Conservation (phyloP, 139 green algal genomes). For the Tetraselmis chui region DNA sequence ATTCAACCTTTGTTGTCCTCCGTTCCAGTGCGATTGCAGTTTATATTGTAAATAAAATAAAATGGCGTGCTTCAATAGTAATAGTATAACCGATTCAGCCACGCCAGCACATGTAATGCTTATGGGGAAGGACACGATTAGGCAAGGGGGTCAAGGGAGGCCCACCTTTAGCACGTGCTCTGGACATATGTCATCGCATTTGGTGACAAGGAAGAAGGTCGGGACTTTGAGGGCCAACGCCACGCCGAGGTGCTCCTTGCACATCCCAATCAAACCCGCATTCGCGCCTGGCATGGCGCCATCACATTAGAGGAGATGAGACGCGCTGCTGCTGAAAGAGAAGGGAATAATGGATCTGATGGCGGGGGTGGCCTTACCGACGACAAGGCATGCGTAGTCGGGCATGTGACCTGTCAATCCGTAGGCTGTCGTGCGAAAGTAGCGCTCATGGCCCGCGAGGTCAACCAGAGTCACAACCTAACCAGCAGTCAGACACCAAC, state of each 20-base stretch:
- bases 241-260: conserved; percentile 89
- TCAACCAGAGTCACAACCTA: conserved; percentile 79
- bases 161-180: conserved; percentile 69
- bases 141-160: background rate
- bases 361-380: conserved; percentile 58
- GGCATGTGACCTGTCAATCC: conserved; percentile 77
- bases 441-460: conserved; percentile 82
- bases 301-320: too few species aligned
- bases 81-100: too few species aligned
- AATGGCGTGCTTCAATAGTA: too few species aligned
- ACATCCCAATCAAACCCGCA: conserved; percentile 78
- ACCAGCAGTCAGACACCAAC: background rate
- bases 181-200: conserved; percentile 74
- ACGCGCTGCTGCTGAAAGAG: too few species aligned
- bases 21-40: too few species aligned
- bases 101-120: too few species aligned
- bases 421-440: conserved; percentile 85
- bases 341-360: too few species aligned
- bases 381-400: conserved; percentile 76
- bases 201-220: conserved; percentile 85
- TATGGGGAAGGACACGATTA: too few species aligned
- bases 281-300: conserved; percentile 10
- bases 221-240: conserved; percentile 73
- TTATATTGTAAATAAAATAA: too few species aligned
- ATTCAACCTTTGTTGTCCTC: too few species aligned